Base-by-base conservation (phyloP, 2,329 filamentous ascomycete genomes). In the Paraconiothyrium brasiliense region DNA sequence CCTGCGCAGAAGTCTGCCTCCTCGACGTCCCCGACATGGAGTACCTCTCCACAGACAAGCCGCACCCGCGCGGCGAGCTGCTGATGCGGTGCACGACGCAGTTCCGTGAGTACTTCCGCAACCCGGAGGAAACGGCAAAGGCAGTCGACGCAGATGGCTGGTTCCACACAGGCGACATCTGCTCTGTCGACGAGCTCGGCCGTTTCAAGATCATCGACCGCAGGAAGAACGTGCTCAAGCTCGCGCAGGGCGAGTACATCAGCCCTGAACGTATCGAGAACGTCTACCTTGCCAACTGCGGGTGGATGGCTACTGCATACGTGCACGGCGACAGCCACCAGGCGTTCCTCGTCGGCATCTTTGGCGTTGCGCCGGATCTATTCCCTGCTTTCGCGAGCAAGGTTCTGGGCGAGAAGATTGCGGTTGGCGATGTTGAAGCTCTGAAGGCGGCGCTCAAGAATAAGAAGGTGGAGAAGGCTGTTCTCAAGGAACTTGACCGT, bases 171-270 rank as follows among this genome's bases (percentile, higher is more conserved):
- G 95, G 95, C 58, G 95, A 99, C 73, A 94, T 99, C 67, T 92
- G 89, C 74, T 87, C 89, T 66, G 85, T 99, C 27, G 95, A 99
- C 79, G 89, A 89, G 68, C 80, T 92, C 74, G 95, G 95, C 64
- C 92, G 94, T 63, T 90, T 98, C 84, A 89, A 88, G 80, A 97
- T 99, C 79, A 90, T 99, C 72, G 95, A 99, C 80, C 93, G 95
- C 72, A 90, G 93, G 82, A 99, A 99, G 90, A 98, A 98, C 81
- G 92, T 99, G n/a, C 88, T 99, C 76, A 99, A 99, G 86, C 88
- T 99, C 59, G 90, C 94, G 0, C 95, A 99, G 80, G 95, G 95
- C 78, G 95, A 99, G 82, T 99, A 99, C 81, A 93, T 99, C 73
- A 97, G 94, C 1, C 95, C 95, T 14, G 95, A 99, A 82, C 92